Percentiles rank a stretch among this genome's conserved stretches.
Conservation (phyloP, 2,329 filamentous ascomycete species). For the Clarireedia homoeocarpa region DNA sequence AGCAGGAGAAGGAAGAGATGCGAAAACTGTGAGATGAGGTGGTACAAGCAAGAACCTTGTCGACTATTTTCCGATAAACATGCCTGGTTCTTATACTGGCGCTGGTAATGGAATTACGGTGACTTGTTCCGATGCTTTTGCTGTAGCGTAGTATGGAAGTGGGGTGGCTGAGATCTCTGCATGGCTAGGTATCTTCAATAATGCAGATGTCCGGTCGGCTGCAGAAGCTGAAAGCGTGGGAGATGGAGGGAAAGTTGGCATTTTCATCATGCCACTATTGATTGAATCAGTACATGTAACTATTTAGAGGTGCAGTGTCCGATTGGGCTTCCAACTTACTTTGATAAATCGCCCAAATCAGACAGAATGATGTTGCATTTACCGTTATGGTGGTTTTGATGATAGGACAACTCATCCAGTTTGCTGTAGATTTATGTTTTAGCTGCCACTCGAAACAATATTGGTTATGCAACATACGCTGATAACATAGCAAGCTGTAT, state of each 20-base stretch:
- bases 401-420: conserved; percentile 19
- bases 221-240: background rate
- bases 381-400: conserved; percentile 18
- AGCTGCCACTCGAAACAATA: background rate
- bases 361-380: conserved; percentile 10
- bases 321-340: conserved; percentile 1
- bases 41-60: background rate
- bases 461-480: conserved; percentile 12
- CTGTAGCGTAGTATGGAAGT: background rate
- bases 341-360: conserved; percentile 9
- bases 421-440: conserved; percentile 13
- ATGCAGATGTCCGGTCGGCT: background rate
- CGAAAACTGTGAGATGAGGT: background rate
- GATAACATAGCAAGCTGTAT: conserved; percentile 19
- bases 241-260: conserved; percentile 1
- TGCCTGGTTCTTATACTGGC: conserved; percentile 1
- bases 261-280: conserved; percentile 6
- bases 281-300: conserved; percentile 1
- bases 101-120: conserved; percentile 5
- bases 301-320: background rate
- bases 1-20: too few species aligned
- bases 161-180: conserved; percentile 2
- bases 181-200: conserved; percentile 1
- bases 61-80: background rate
- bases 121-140: background rate